phyloP scores from a whole-genome alignment of 2,329 filamentous ascomycete genomes.

The Rhynchosporium agropyri region DNA sequence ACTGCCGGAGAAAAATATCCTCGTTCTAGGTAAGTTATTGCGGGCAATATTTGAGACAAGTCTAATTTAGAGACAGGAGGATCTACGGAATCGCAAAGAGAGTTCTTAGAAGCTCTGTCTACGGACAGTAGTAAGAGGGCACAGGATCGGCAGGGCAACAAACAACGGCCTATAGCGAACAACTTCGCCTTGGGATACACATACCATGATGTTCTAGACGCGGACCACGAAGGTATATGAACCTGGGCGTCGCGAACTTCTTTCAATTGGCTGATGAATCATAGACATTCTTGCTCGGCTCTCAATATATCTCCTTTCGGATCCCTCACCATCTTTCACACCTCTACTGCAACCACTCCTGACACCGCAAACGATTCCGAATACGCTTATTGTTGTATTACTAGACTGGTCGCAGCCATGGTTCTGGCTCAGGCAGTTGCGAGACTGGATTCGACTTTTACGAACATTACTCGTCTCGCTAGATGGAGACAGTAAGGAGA shows the following conservation, averaged over 20 bases:
- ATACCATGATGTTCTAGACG: constrained; percentile 91
- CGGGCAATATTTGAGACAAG: constrained; percentile 9
- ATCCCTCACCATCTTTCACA: constrained; percentile 79
- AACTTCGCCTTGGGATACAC: constrained; percentile 92
- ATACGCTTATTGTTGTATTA: constrained; percentile 87
- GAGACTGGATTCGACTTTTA: constrained; percentile 86
- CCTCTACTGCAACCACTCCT: constrained; percentile 82
- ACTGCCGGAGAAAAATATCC: constrained; percentile 86
- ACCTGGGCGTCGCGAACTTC: not conserved
- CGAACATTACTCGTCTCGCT: constrained; percentile 75
- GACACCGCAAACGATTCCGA: constrained; percentile 79
- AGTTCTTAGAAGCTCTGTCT: constrained; percentile 71
- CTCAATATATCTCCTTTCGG: constrained; percentile 86
- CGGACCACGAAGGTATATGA: constrained; percentile 80
- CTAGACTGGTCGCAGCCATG: constrained; percentile 95
- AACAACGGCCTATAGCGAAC: constrained; percentile 81
- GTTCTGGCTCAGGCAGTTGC: constrained; percentile 85
- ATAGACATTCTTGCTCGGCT: constrained; percentile 86
- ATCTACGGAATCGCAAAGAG: constrained; percentile 78
- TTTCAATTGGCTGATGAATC: constrained; percentile 27
- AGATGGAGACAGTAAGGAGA: constrained; percentile 74
- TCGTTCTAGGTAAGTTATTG: constrained; percentile 71
- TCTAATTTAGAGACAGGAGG: constrained; percentile 60
- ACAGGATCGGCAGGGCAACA: constrained; percentile 57
- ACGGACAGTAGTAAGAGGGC: constrained; percentile 45